Base-by-base conservation (phyloP, 176 grass and related monocot species). In the Zea luxurians region DNA sequence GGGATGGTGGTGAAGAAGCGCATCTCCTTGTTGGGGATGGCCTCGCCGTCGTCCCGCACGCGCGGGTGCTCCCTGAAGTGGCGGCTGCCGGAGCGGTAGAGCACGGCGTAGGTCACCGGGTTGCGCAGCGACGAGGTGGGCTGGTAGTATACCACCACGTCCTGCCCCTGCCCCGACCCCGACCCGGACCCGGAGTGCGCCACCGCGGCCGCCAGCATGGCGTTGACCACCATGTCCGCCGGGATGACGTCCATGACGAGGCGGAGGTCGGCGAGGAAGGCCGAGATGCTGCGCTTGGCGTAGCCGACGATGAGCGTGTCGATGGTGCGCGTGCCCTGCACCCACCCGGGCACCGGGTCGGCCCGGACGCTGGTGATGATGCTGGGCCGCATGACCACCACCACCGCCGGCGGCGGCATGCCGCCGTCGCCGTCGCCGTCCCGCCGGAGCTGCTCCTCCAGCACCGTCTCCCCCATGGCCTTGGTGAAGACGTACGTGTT, bases 141-240 rank as follows among this genome's bases (percentile, higher is more conserved):
- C 38, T 92, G 89, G 78, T 92, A 89, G 27, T 63, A 91, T 27
- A 27, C 27, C 27, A 27, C 27, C 27, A 27, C 27, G 27, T 27
- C 27, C 27, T 27, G 27, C 27, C 27, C 27, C 27, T 27, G 27
- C 27, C 27, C 27, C 0, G 27, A 27, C 27, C 27, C 27, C 27
- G 27, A 27, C 27, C 27, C 27, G 27, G 27, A 27, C 27, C 27
- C 27, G 27, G 84, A 88, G 83, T 90, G 87, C 47, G 80, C 84
- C 49, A 63, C 89, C 67, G 82, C 80, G 2, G 94, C 79, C 7
- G 72, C 76, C 38, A 93, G 84, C 89, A 93, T 93, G 18, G 94
- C 87, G 73, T 97, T 97, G 47, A 86, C 94, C 50, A 92, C 91
- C 94, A 97, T 93, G 79, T 97, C 91, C 11, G 87, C 94, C 8